Conservation (phyloP, 164 flowering plant species). For the Aristolochia fimbriata region DNA sequence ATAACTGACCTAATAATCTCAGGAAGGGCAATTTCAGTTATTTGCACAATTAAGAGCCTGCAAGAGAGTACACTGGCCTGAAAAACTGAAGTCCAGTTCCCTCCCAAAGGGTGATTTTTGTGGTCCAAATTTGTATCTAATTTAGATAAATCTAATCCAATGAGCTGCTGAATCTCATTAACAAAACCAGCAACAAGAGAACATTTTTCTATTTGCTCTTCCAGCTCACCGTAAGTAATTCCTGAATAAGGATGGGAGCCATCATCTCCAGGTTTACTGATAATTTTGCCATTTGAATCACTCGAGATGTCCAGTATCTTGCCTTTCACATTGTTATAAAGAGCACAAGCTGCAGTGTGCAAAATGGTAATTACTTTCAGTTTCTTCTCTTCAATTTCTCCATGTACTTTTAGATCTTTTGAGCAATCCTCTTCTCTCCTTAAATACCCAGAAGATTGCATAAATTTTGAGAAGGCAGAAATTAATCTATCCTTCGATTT, state of each 20-base stretch:
- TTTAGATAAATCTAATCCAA: conserved; percentile 18
- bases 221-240: conserved; percentile 40
- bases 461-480: conserved; percentile 52
- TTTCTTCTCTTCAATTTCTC: conserved; percentile 50
- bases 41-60: conserved; percentile 46
- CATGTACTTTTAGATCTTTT: conserved; percentile 21
- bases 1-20: conserved; percentile 49
- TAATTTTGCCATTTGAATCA: conserved; percentile 13
- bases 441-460: conserved; percentile 47
- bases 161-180: conserved; percentile 35
- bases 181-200: conserved; percentile 51
- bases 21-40: conserved; percentile 67
- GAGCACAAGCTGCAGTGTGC: conserved; percentile 36
- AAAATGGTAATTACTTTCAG: conserved; percentile 40
- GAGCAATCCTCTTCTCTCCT: conserved; percentile 43
- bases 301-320: conserved; percentile 34
- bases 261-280: conserved; percentile 20
- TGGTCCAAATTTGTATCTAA: conserved; percentile 16
- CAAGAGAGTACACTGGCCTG: conserved; percentile 41
- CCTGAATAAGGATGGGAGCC: conserved; percentile 29
- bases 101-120: conserved; percentile 17
- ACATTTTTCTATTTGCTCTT: conserved; percentile 85
- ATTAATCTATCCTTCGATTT: conserved; percentile 66
- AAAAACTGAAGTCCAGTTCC: conserved; percentile 58
- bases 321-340: conserved; percentile 52